phyloP scores from a whole-genome alignment of 2,329 filamentous ascomycete species.

The Cordyceps cateniannulata region DNA sequence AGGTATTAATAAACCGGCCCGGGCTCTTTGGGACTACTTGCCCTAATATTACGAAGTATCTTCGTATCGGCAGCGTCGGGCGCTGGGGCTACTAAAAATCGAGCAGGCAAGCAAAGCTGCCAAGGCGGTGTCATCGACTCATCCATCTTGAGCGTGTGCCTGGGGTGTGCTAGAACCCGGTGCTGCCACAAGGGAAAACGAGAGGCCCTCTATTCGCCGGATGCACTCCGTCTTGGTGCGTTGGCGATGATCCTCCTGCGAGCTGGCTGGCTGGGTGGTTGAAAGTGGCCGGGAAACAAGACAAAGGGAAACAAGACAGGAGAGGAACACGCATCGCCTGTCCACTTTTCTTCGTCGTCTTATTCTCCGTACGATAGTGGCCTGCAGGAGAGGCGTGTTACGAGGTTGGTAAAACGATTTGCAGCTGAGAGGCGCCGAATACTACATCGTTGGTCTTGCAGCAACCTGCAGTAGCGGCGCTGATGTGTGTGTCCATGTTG shows the following conservation, averaged over 20 bases:
- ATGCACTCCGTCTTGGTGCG: slow-evolving; percentile 2
- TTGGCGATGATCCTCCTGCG: slow-evolving; percentile 5
- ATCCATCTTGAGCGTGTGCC: neutral
- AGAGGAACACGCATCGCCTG: neutral
- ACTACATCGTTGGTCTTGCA: neutral
- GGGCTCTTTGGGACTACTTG: neutral
- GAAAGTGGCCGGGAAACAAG: neutral
- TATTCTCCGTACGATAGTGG: neutral
- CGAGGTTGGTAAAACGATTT: slow-evolving; percentile 6
- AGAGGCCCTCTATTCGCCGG: neutral
- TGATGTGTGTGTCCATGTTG: neutral
- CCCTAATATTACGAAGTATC: neutral
- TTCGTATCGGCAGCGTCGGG: slow-evolving; percentile 6
- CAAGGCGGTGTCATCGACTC: neutral
- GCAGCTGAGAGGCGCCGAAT: neutral
- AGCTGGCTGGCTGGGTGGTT: neutral
- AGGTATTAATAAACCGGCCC: neutral
- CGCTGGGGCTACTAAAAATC: neutral
- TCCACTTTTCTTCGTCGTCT: slow-evolving; percentile 2
- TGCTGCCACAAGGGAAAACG: neutral
- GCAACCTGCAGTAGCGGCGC: slow-evolving; percentile 6
- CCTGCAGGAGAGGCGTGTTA: slow-evolving; percentile 1
- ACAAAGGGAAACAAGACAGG: neutral
- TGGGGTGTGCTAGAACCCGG: neutral
- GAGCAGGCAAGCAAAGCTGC: neutral